Base-by-base conservation (phyloP, 2,329 filamentous ascomycete genomes). In the Aureobasidium subglaciale region DNA sequence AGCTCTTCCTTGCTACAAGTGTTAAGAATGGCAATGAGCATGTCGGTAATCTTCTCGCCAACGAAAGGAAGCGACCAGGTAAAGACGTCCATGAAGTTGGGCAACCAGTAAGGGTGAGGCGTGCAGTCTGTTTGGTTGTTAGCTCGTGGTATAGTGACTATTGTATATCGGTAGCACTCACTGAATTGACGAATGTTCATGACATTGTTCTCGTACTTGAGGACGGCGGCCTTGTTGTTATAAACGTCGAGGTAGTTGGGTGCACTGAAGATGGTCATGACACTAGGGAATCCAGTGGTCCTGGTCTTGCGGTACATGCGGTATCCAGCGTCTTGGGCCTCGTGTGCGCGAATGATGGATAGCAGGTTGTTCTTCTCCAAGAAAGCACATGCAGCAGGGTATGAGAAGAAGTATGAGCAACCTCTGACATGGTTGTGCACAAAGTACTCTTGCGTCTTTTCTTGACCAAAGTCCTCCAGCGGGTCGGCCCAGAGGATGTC, bases 21-120 rank as follows among this genome's bases (percentile, higher is more conserved):
- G 77, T 95, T 96, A 64, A 99, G 79, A 67, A 99, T 99, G 38
- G 91, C 92, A 69, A 99, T 96, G 62, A 99, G 84, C 93, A 99
- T 99, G 68, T 99, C 93, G 16, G 93, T 97, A 67, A 99, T 77
- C 81, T 99, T 99, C 74, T 99, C 93, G 60, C 93, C 92, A 22
- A 99, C 93, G 73, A 99, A 99, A 0, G 93, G 93, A 59, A 99
- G 79, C 30, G 93, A 99, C 93, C 93, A 99, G n/a, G 93, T 99
- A 70, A 99, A 99, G 60, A 99, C 93, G 68, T 99, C 93, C 93
- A 99, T 99, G 70, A 99, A 99, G 77, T 99, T 99, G 55, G 93
- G 93, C 46, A 99, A 82, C 93, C 93, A 99, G 78, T 99, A 99
- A 6, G 93, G 93, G 71, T 99, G 93, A 30, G 93, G 93, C 20